These are phyloP conservation scores for Russula brevipes DNA, from an alignment of 768 basidiomycete genomes.

Conservation along the genomic window DNA sequence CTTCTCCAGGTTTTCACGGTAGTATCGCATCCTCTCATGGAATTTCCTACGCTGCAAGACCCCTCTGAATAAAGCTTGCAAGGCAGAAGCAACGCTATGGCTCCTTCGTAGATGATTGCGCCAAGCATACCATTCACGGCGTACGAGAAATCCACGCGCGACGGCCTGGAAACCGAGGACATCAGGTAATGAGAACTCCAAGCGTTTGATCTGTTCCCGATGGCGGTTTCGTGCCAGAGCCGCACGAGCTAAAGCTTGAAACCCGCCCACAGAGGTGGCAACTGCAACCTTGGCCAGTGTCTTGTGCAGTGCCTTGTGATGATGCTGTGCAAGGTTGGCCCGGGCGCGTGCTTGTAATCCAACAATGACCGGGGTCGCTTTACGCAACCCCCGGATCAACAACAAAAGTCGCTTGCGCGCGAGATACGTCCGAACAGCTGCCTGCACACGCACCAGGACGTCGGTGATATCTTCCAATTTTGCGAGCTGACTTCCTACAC, in stretches of 20 bases:
- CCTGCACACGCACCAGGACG: slow-evolving; percentile 72
- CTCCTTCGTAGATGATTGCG: slow-evolving; percentile 71
- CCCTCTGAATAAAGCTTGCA: slow-evolving; percentile 88
- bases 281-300: slow-evolving; percentile 71
- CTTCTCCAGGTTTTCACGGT: slow-evolving; percentile 74
- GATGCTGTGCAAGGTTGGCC: slow-evolving; percentile 67
- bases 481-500: slow-evolving; percentile 64
- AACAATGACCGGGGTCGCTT: slow-evolving; percentile 62
- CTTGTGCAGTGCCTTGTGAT: slow-evolving; percentile 65
- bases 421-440: slow-evolving; percentile 72
- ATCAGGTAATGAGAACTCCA: slow-evolving; percentile 74
- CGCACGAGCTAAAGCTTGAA: slow-evolving; percentile 81
- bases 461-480: slow-evolving; percentile 71
- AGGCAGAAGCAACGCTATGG: slow-evolving; percentile 63
- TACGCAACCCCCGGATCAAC: slow-evolving; percentile 71
- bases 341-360: slow-evolving; percentile 76
- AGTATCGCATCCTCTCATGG: slow-evolving; percentile 73
- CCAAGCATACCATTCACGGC: slow-evolving; percentile 74
- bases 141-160: slow-evolving; percentile 66
- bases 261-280: slow-evolving; percentile 57
- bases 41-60: slow-evolving; percentile 66
- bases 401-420: slow-evolving; percentile 69
- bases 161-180: slow-evolving; percentile 75
- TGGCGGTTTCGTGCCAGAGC: slow-evolving; percentile 68
- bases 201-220: slow-evolving; percentile 63